Base-by-base conservation (phyloP, 805 yeast genomes). In the Debaryomyces hansenii region DNA sequence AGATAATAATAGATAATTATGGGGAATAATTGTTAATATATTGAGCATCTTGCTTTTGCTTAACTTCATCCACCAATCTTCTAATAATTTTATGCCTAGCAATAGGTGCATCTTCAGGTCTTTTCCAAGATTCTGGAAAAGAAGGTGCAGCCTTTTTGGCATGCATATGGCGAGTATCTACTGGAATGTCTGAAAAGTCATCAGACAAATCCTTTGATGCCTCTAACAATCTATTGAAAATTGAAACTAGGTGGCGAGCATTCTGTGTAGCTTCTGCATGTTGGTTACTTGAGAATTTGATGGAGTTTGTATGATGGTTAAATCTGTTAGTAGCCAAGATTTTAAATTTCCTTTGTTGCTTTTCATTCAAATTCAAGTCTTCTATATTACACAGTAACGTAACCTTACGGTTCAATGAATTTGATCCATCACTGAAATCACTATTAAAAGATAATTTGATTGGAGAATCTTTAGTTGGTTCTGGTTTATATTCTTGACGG, bases 261-360 rank as follows among this genome's bases (percentile, higher is more conserved):
- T 94, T 94, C 67, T 92, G 97, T 1, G 95, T 80, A 36, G 96
- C 85, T 57, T 89, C 88, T 6, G 81, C 74, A 63, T 77, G 88
- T 56, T 77, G 77, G 42, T 79, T 83, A 29, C 81, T 68, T n/a
- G 88, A 74, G 66, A 90, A 79, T 54, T 78, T 80, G 58, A 92
- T 76, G 14, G 66, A 63, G 58, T 87, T 85, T 1, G 77, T 77
- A 29, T 68, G 67, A 52, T 75, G 74, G 64, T 90, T 82, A 62
- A 84, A 90, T 64, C 96, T 83, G 29, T 83, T 77, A 20, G 90
- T 96, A 2, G 95, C 82, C 52, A 92, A 69, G 14, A 92, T 73
- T 67, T 82, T 82, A 56, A 94, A 80, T 64, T 91, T 91, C 62
- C 87, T 96, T 33, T 72, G 62, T 58, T 83, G 82, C 44, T 64